Conservation (phyloP, 768 basidiomycete species). For the Phaeotremella fagi region DNA sequence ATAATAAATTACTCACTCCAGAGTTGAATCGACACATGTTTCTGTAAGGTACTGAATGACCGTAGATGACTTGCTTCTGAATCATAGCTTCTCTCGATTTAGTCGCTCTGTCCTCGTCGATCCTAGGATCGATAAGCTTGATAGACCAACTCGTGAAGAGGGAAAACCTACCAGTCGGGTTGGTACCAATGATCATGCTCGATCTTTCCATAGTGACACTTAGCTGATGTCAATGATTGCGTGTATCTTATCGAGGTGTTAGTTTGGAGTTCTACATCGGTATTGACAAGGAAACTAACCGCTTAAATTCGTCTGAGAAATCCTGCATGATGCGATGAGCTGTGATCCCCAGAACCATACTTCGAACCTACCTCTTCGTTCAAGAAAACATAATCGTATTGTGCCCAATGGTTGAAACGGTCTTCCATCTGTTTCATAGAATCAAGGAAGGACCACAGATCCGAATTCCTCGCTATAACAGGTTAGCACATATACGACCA, state of each 20-base stretch:
- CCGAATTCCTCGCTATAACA: slow-evolving; percentile 38
- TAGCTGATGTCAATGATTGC: slow-evolving; percentile 58
- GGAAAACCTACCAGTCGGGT: slow-evolving; percentile 54
- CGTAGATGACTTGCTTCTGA: slow-evolving; percentile 58
- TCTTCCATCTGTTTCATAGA: slow-evolving; percentile 78
- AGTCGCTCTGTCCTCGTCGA: slow-evolving; percentile 67
- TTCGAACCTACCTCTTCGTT: slow-evolving; percentile 57
- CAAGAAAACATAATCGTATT: slow-evolving; percentile 78
- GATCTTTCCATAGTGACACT: slow-evolving; percentile 62
- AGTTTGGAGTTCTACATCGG: too few relatives aligned
- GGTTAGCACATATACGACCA: not conserved
- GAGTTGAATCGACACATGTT: slow-evolving; percentile 97
- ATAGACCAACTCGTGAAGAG: not conserved
- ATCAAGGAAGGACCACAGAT: slow-evolving; percentile 54
- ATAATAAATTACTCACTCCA: slow-evolving; percentile 57
- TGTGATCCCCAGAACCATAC: not conserved
- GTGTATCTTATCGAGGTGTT: too few relatives aligned
- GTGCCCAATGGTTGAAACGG: slow-evolving; percentile 71
- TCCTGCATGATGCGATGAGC: slow-evolving; percentile 16
- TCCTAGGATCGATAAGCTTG: slow-evolving; percentile 46
- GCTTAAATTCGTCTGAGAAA: slow-evolving; percentile 41
- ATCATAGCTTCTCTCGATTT: slow-evolving; percentile 61
- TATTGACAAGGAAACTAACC: too few relatives aligned
- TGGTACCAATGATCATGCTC: slow-evolving; percentile 66
- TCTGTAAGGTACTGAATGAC: slow-evolving; percentile 59